Evolutionary conservation across 371 early-diverging fungal genomes (phyloP), one percentile per base, ranked within the genome.

Genomic region (Furculomyces boomerangus): DNA sequence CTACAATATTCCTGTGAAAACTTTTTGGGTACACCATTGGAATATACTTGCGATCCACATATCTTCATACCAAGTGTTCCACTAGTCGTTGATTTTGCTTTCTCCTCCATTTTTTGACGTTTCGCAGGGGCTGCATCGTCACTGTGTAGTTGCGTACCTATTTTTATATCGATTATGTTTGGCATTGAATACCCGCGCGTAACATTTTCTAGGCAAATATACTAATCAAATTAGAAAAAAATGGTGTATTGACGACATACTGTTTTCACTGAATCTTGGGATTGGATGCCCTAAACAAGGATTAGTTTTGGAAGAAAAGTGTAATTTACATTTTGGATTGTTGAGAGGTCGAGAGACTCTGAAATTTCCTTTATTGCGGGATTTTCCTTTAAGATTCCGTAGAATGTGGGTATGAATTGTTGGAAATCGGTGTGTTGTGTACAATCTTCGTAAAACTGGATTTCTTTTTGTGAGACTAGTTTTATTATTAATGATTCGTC

Each of bases 161-260:
- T 61, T 61, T 88, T 88, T n/a, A 88, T 29, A 63, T 88, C 89
- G 52, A 88, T 60, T 7, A 88, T 68, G 58, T 83, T 83, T 1
- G 86, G 80, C 37, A 75, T 72, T 20, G 64, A 70, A 56, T 81
- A 84, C 3, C 79, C 79, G 54, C 67, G 62, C 14, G 79, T 61
- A n/a, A 85, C 43, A 53, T 88, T 87, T 60, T 84, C 85, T 57
- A 87, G 59, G 58, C 84, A 84, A 26, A 87, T 58, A 55, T 55
- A 66, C 54, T 43, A 43, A n/a, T n/a, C n/a, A n/a, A n/a, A n/a
- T n/a, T n/a, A n/a, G n/a, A n/a, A n/a, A n/a, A n/a, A n/a, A n/a
- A n/a, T n/a, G n/a, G n/a, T n/a, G n/a, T n/a, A n/a, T n/a, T n/a
- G n/a, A n/a, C n/a, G n/a, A n/a, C n/a, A n/a, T n/a, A n/a, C n/a